phyloP scores from a whole-genome alignment of 2,329 filamentous ascomycete species.

The Fusarium abutilonis region DNA sequence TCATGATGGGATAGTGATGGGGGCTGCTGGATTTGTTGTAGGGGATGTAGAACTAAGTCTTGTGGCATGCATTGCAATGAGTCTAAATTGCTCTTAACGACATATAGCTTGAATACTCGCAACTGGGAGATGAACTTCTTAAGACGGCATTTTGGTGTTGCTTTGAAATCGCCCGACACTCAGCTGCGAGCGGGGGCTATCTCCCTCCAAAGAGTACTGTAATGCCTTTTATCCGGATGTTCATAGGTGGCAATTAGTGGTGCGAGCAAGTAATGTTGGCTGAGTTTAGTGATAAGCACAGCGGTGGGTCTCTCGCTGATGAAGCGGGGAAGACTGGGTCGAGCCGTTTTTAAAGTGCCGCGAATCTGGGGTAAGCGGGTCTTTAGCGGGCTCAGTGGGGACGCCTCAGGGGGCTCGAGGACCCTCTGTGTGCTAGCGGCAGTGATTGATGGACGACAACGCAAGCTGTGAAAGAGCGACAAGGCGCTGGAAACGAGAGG shows the following conservation, averaged over 20 bases:
- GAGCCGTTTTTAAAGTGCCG: slow-evolving; percentile 24
- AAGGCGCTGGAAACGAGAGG: slow-evolving; percentile 13
- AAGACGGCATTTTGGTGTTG: neutral
- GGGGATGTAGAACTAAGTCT: neutral
- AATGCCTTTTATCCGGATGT: slow-evolving; percentile 8
- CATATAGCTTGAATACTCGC: neutral
- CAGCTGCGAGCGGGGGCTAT: neutral
- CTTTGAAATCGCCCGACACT: neutral
- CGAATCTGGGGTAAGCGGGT: slow-evolving; percentile 38
- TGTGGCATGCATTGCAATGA: neutral
- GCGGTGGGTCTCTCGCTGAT: slow-evolving; percentile 6
- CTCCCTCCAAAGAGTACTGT: slow-evolving; percentile 1
- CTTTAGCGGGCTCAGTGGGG: slow-evolving; percentile 29
- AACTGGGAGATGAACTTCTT: neutral
- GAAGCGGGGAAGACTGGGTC: slow-evolving; percentile 23
- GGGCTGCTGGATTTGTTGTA: neutral
- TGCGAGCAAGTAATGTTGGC: slow-evolving; percentile 5
- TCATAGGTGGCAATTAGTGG: slow-evolving; percentile 6
- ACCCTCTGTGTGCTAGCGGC: slow-evolving; percentile 21
- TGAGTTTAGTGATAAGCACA: slow-evolving; percentile 8
- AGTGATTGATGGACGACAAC: slow-evolving; percentile 12
- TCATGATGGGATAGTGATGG: neutral
- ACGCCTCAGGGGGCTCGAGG: slow-evolving; percentile 15
- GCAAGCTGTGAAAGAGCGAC: slow-evolving; percentile 17
- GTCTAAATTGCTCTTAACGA: too few species aligned